A percentile compares a stretch with the other conserved stretches of the same genome.
Conservation (phyloP, 108 stramenopile genomes). For the Cyclostephanos invisitatus region DNA sequence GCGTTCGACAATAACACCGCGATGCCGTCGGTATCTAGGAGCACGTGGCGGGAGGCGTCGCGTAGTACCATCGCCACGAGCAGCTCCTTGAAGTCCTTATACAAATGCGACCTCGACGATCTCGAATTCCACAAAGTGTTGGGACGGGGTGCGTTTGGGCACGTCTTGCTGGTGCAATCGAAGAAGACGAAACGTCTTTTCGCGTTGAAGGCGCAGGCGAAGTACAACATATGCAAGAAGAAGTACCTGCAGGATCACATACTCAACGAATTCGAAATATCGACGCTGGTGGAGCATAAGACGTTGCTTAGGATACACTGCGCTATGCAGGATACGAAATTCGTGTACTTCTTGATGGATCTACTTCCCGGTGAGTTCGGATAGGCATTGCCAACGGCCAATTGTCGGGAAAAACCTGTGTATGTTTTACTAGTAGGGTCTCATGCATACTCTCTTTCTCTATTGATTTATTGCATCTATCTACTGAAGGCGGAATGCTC, state of each 20-base stretch:
- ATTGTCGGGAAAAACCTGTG: background rate
- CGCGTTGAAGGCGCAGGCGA: conserved; percentile 74
- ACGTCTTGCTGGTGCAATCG: conserved; percentile 42
- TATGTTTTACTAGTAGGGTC: too few species aligned
- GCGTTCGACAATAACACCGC: conserved; percentile 41
- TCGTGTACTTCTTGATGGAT: conserved; percentile 66
- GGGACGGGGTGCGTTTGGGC: conserved; percentile 49
- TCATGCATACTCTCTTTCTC: too few species aligned
- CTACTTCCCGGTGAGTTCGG: conserved; percentile 50
- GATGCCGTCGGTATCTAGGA: conserved; percentile 15
- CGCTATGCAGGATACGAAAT: conserved; percentile 58
- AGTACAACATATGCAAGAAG: conserved; percentile 56
- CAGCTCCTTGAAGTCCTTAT: conserved; percentile 22
- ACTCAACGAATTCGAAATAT: conserved; percentile 50
- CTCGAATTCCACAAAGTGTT: conserved; percentile 31
- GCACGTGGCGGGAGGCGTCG: conserved; percentile 4
- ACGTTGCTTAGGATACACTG: conserved; percentile 51
- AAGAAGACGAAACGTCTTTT: conserved; percentile 40
- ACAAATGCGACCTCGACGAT: conserved; percentile 19
- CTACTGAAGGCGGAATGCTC: conserved; percentile 9
- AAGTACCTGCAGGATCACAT: conserved; percentile 58
- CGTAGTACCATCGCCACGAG: conserved; percentile 24
- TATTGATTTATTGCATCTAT: background rate
- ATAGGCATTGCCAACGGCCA: too few species aligned
- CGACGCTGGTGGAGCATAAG: conserved; percentile 56